A percentile compares a stretch with the other conserved stretches of the same genome.
Conservation (phyloP, 2,329 filamentous ascomycete genomes). For the Pestalotiopsis sp. region DNA sequence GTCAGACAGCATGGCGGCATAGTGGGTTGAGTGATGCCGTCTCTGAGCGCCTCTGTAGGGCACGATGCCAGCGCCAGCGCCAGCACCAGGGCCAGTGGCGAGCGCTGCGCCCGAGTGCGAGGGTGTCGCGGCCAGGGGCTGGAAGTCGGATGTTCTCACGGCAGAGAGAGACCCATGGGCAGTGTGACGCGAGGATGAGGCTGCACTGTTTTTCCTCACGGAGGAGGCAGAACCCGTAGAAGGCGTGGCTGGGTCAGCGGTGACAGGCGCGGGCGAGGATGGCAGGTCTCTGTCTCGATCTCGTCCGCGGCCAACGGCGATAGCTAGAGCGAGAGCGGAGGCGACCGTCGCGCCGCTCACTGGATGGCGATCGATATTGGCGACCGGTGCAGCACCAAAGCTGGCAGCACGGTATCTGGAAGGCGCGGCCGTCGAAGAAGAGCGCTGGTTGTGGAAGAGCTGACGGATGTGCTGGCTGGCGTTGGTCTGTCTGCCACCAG, state of each 20-base stretch:
- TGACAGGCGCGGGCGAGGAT: neutral
- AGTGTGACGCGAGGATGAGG: neutral
- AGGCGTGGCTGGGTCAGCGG: neutral
- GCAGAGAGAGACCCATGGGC: neutral
- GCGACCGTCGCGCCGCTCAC: neutral
- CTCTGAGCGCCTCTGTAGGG: neutral
- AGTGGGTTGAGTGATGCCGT: constrained; percentile 15
- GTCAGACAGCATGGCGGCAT: constrained; percentile 26
- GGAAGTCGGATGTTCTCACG: neutral
- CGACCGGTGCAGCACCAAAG: neutral
- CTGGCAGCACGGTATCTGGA: neutral
- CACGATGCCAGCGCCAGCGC: constrained; percentile 8
- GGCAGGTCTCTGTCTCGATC: neutral
- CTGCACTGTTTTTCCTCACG: neutral
- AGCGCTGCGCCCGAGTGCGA: neutral
- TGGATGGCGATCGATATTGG: neutral
- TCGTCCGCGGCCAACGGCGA: neutral
- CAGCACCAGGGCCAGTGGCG: neutral
- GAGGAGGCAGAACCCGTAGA: neutral
- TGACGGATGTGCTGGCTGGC: neutral
- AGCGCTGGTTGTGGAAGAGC: neutral
- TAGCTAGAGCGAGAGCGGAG: neutral
- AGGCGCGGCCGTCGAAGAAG: neutral
- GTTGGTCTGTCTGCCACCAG: neutral
- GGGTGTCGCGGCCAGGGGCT: neutral